Base-by-base conservation (phyloP, 352 stramenopile species). In the Pelagophyceae sp. region DNA sequence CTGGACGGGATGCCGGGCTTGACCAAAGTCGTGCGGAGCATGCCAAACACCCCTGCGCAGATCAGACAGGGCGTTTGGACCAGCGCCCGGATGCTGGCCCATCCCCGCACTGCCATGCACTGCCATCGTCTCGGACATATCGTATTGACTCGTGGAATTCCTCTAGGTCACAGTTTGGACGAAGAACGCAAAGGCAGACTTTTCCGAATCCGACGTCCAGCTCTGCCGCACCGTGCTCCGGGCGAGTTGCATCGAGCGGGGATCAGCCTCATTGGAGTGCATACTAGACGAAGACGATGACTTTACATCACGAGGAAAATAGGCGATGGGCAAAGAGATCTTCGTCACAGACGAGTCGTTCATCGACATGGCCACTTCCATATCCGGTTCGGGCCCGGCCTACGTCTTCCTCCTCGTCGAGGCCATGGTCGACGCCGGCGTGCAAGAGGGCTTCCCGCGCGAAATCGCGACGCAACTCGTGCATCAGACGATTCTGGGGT, bases 141-240 rank as follows among this genome's bases (percentile, higher is more conserved):
- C n/a, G n/a, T n/a, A n/a, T n/a, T n/a, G n/a, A n/a, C n/a, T n/a
- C n/a, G n/a, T n/a, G n/a, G n/a, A n/a, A n/a, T n/a, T n/a, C n/a
- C n/a, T n/a, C n/a, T n/a, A n/a, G n/a, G 95, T 97, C 79, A 98
- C 94, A 0, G 94, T 98, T 11, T 98, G 93, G 94, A 90, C 77
- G 32, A 40, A 45, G 37, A 80, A 70, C 85, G 23, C 86, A 90
- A 75, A 91, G 86, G 29, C 82, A 80, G 84, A 92, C 45, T 88
- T 94, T 75, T 92, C 87, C 23, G 88, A 88, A 72, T 84, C 87
- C 33, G 87, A 93, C 78, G 86, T 92, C 61, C 76, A 84, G 17
- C 79, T 93, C 31, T 77, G 69, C 87, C 23, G 29, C 23, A n/a
- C 5, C 5, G 58, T n/a, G 58, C 23, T 65, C n/a, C 45, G 45